Evolutionary conservation across 441 rosid genomes (phyloP).

Genomic region (Erodium moschatum): DNA sequence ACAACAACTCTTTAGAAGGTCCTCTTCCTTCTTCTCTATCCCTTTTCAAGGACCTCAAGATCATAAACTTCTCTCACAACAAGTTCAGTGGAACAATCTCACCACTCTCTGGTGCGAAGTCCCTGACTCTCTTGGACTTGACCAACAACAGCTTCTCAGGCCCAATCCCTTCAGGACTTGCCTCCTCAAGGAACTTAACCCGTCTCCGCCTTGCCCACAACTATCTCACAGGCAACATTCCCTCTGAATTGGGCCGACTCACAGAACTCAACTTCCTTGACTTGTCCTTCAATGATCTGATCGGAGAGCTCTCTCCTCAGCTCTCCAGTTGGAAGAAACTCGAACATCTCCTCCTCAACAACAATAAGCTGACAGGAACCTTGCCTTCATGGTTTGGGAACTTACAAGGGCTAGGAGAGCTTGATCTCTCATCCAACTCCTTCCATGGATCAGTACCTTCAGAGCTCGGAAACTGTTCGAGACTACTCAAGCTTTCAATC

Average conservation of each 20-base stretch:
- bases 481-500: constrained; percentile 64
- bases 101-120: constrained; percentile 57
- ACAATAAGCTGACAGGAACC: constrained; percentile 46
- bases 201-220: constrained; percentile 79
- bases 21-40: constrained; percentile 57
- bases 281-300: constrained; percentile 59
- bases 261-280: constrained; percentile 55
- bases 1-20: constrained; percentile 75
- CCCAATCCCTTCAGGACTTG: constrained; percentile 44
- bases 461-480: constrained; percentile 56
- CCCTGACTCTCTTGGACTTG: constrained; percentile 56
- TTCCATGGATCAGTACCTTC: constrained; percentile 53
- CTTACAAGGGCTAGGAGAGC: constrained; percentile 65
- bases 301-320: constrained; percentile 42
- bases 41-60: constrained; percentile 53
- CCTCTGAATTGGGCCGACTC: constrained; percentile 52
- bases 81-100: constrained; percentile 51
- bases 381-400: constrained; percentile 72
- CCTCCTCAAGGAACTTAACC: constrained; percentile 44
- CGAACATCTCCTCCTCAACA: constrained; percentile 53
- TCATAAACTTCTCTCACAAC: constrained; percentile 73
- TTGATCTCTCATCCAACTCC: constrained; percentile 63
- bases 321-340: constrained; percentile 48
- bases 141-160: constrained; percentile 72
- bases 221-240: constrained; percentile 54